phyloP scores from a whole-genome alignment of 2,329 filamentous ascomycete genomes.

The Leptographium flavum region DNA sequence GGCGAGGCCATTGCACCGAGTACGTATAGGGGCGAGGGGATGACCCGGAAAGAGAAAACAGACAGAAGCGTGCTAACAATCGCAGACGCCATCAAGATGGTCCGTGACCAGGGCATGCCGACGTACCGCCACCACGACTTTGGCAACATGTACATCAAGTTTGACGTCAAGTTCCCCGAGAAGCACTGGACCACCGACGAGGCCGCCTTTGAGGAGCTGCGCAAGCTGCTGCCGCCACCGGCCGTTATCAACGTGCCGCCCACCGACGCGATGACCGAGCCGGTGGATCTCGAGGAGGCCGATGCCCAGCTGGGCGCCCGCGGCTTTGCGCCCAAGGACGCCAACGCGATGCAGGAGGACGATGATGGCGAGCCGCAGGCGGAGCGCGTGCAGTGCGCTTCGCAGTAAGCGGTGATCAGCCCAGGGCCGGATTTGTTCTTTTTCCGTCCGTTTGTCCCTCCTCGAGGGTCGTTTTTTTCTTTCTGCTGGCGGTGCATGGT shows the following conservation, averaged over 20 bases:
- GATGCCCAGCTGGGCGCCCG: conserved; percentile 55
- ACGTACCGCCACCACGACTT: conserved; percentile 87
- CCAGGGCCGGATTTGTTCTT: not conserved
- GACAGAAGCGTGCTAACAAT: not conserved
- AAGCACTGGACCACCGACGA: conserved; percentile 53
- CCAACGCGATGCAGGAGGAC: conserved; percentile 54
- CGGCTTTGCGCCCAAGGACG: conserved; percentile 38
- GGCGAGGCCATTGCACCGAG: conserved; percentile 90
- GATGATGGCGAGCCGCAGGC: conserved; percentile 61
- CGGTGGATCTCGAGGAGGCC: conserved; percentile 73
- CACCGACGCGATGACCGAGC: conserved; percentile 78
- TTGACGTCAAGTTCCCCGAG: conserved; percentile 92
- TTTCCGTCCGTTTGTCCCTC: not conserved
- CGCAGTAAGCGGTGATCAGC: conserved; percentile 51
- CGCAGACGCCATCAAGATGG: conserved; percentile 77
- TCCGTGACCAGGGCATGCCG: conserved; percentile 95
- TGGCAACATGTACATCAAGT: conserved; percentile 94
- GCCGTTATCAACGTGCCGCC: conserved; percentile 52
- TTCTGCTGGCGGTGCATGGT: not conserved
- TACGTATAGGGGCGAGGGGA: conserved; percentile 37
- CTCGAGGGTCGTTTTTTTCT: too few species aligned
- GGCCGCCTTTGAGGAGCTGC: conserved; percentile 63
- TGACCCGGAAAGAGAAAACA: not conserved
- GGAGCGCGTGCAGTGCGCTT: conserved; percentile 76
- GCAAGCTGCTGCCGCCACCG: conserved; percentile 68